These are phyloP conservation scores for Phyllostachys edulis DNA, from an alignment of 176 grass and related monocot genomes.

Conservation along the genomic window DNA sequence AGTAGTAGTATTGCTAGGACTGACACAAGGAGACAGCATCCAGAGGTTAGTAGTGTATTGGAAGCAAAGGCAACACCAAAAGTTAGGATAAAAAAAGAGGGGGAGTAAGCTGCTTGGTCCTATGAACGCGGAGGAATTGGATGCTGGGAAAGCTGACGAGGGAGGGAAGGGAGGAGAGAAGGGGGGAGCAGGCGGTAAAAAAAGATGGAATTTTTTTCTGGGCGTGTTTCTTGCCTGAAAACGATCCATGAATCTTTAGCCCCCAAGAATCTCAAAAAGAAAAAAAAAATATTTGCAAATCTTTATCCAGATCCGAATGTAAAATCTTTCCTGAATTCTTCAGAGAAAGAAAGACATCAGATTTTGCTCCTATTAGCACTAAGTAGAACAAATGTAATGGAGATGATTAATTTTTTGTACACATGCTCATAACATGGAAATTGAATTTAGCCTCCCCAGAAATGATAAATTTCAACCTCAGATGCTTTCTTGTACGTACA, in stretches of 20 bases:
- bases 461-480: not conserved
- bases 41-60: constrained; percentile 33
- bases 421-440: not conserved
- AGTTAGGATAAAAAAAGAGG: not conserved
- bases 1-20: not conserved
- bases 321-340: not conserved
- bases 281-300: constrained; percentile 3
- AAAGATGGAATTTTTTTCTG: not conserved
- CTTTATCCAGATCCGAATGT: constrained; percentile 35
- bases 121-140: constrained; percentile 40
- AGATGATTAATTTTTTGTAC: not conserved
- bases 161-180: no score
- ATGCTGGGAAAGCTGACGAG: constrained; percentile 27
- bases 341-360: not conserved
- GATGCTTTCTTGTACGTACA: not conserved
- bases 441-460: not conserved
- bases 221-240: constrained; percentile 19
- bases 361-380: not conserved
- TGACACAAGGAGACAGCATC: constrained; percentile 39
- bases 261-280: constrained; percentile 33
- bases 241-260: constrained; percentile 42
- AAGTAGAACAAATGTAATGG: not conserved
- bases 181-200: no score
- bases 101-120: not conserved
- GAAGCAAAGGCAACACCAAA: constrained; percentile 30